Base-by-base conservation (phyloP, 371 early-diverging fungal species). In the Mortierella sp. region DNA sequence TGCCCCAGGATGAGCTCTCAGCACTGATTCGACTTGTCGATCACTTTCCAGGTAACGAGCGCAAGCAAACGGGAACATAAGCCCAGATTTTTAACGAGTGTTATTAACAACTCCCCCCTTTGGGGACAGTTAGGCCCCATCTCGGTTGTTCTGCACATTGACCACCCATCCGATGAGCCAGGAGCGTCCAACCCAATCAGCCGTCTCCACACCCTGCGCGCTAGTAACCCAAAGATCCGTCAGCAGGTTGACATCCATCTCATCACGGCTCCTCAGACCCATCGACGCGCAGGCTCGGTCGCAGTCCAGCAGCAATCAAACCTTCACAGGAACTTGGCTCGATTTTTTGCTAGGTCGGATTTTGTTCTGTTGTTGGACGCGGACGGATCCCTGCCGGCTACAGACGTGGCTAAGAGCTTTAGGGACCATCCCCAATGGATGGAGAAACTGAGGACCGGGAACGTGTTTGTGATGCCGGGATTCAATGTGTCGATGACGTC, bases 391-490 rank as follows among this genome's bases (percentile, higher is more conserved):
- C 32, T 72, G 11, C 86, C 84, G 4, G 72, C 80, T 9, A 62
- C 75, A 6, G 57, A 72, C 54, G 67, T 72, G 11, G 42, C 63
- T 17, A 61, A 62, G 59, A 66, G 62, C 30, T 66, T 71, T 46
- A 47, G n/a, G 28, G 63, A 66, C 6, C 43, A 58, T 23, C 54
- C 66, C 15, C 58, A 46, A n/a, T 72, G 67, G 73, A 82, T 85
- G 82, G 78, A 81, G 0, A 73, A 78, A 28, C 60, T 86, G 37
- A 56, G 81, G 27, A 34, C 71, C 6, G 87, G 84, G 7, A 84
- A 79, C 28, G 89, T 85, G 4, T 70, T 88, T 53, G 89, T 89
- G 0, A 79, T 89, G 15, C 89, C 89, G 31, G 89, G 73, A 47
- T 72, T 72, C 42, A 55, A 67, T 32, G 67, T 72, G 6, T 62